Conservation (phyloP, 2,329 filamentous ascomycete species). For the Cladosporium sp. region DNA sequence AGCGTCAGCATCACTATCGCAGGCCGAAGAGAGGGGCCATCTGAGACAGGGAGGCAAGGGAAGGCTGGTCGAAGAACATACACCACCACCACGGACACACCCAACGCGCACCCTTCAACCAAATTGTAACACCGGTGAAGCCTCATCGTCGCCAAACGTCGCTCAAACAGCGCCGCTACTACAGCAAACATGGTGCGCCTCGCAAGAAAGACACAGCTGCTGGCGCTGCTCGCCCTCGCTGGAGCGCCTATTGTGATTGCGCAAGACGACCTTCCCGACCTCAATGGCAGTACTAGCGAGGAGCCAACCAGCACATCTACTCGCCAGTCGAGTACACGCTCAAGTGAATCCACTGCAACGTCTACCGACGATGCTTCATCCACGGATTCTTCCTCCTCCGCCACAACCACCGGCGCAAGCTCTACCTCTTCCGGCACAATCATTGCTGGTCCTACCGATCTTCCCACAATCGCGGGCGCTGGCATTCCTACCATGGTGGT, state of each 20-base stretch:
- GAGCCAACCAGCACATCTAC: conserved; percentile 24
- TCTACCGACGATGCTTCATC: conserved; percentile 27
- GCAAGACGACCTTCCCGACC: conserved; percentile 32
- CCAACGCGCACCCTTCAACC: not conserved
- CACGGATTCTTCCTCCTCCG: conserved; percentile 25
- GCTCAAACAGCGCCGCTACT: not conserved
- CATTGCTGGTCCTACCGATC: conserved; percentile 38
- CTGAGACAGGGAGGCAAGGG: conserved; percentile 8
- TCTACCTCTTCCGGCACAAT: conserved; percentile 24
- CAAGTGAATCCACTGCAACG: conserved; percentile 30
- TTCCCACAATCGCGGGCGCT: conserved; percentile 58
- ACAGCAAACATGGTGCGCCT: conserved; percentile 10
- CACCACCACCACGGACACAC: not conserved
- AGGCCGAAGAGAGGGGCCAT: not conserved
- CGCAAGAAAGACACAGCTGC: conserved; percentile 11
- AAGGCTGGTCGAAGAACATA: conserved; percentile 8
- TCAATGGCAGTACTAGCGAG: conserved; percentile 28
- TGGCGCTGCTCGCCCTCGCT: conserved; percentile 29
- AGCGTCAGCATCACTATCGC: not conserved
- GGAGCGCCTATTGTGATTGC: conserved; percentile 27
- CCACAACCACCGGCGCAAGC: conserved; percentile 27
- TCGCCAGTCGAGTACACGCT: conserved; percentile 23
- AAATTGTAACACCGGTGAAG: not conserved
- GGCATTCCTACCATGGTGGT: conserved; percentile 70
- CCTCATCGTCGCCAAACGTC: conserved; percentile 1